Evolutionary conservation across 1,284 basidiomycete genomes (phyloP).

Genomic region (Apiotrichum gracile): DNA sequence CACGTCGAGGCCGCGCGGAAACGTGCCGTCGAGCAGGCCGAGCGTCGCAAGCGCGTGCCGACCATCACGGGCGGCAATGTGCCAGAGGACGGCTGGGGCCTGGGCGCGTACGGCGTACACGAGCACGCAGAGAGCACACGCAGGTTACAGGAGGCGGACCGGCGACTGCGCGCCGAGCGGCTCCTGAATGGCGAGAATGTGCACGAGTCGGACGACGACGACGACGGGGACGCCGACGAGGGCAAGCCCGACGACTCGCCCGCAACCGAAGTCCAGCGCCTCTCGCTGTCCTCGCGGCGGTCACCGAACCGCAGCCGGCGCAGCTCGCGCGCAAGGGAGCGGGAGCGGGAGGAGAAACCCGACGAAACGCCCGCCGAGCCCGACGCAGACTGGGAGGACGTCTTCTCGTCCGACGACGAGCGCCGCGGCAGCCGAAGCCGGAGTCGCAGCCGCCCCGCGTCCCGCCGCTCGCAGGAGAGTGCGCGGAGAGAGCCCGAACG

Average conservation of each 20-base stretch:
- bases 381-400: not conserved
- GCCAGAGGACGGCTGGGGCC: slow-evolving; percentile 53
- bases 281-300: not conserved
- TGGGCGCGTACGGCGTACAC: slow-evolving; percentile 63
- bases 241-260: not conserved
- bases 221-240: not conserved
- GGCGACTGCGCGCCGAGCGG: slow-evolving; percentile 28
- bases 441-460: too few relatives aligned
- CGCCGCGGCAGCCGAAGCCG: not conserved
- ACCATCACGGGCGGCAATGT: slow-evolving; percentile 22
- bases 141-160: slow-evolving; percentile 33
- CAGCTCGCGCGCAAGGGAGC: not conserved
- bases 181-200: slow-evolving; percentile 9
- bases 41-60: slow-evolving; percentile 37
- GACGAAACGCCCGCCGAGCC: not conserved
- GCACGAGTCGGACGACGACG: slow-evolving; percentile 47
- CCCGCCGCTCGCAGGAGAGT: too few relatives aligned
- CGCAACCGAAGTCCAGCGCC: not conserved
- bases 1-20: slow-evolving; percentile 44
- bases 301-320: not conserved
- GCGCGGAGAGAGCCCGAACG: too few relatives aligned
- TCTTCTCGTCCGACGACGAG: not conserved
- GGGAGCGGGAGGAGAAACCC: not conserved
- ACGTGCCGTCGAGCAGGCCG: slow-evolving; percentile 37
- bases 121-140: slow-evolving; percentile 45